A percentile compares a stretch with the other conserved stretches of the same genome.
These are phyloP conservation scores for Lactarius indigo DNA, from an alignment of 768 basidiomycete species.

Conservation along the genomic window DNA sequence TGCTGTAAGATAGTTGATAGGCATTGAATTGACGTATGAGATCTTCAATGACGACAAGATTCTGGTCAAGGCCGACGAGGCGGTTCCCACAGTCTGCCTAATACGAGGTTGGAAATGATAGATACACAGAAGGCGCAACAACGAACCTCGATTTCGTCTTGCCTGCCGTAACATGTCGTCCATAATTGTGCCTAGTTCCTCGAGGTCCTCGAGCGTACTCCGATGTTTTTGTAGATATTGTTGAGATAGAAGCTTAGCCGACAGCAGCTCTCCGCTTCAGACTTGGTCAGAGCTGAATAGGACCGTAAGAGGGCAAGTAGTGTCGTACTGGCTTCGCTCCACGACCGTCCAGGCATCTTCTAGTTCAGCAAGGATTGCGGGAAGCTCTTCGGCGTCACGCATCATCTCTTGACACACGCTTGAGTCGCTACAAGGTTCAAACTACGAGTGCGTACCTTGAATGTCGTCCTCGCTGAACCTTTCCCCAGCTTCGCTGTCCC, in stretches of 20 bases:
- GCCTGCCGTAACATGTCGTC: constrained; percentile 67
- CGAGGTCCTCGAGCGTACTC: constrained; percentile 57
- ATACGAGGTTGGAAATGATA: constrained; percentile 2
- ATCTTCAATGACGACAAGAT: constrained; percentile 58
- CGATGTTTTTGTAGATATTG: constrained; percentile 49
- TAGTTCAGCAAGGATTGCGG: constrained; percentile 68
- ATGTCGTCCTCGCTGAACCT: constrained; percentile 65
- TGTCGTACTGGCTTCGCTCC: constrained; percentile 53
- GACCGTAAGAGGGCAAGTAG: not conserved
- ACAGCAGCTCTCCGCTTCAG: constrained; percentile 48
- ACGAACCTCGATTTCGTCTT: constrained; percentile 64
- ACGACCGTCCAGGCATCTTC: constrained; percentile 56
- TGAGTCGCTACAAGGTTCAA: constrained; percentile 2
- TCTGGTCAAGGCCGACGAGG: constrained; percentile 54
- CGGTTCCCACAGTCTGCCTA: constrained; percentile 53
- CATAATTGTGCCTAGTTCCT: constrained; percentile 79
- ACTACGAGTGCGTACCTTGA: constrained; percentile 41
- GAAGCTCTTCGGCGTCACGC: constrained; percentile 75
- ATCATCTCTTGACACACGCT: constrained; percentile 59
- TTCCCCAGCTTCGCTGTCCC: constrained; percentile 67
- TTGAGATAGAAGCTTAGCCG: constrained; percentile 42
- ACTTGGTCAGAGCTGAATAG: constrained; percentile 10
- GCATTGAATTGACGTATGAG: constrained; percentile 63
- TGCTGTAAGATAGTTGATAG: constrained; percentile 71
- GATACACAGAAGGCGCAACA: not conserved